Conservation (phyloP, 257 asterid species). For the Avicennia marina region DNA sequence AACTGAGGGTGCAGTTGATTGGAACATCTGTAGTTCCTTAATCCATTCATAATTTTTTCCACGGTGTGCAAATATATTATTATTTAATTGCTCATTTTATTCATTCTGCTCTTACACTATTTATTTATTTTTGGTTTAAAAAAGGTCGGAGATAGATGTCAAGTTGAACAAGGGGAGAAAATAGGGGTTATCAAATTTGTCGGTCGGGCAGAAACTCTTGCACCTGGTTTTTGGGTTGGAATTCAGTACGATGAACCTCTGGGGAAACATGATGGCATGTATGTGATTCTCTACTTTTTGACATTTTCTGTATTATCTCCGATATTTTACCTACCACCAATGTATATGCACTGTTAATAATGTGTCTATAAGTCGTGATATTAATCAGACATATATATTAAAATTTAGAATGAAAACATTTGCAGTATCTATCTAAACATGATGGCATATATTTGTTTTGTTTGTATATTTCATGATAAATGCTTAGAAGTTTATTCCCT, state of each 20-base stretch:
- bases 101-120: conserved; percentile 8
- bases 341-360: background rate
- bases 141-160: conserved; percentile 91
- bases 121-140: conserved; percentile 7
- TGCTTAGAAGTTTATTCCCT: too few relatives aligned
- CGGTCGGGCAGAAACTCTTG: conserved; percentile 80
- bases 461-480: too few relatives aligned
- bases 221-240: conserved; percentile 94
- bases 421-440: too few relatives aligned
- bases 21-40: background rate
- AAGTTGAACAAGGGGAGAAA: conserved; percentile 89
- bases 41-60: background rate
- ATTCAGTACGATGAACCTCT: conserved; percentile 87
- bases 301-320: background rate
- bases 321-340: background rate
- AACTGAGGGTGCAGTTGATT: background rate
- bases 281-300: conserved; percentile 27
- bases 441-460: too few relatives aligned
- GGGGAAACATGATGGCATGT: conserved; percentile 96
- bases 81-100: conserved; percentile 10
- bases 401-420: too few relatives aligned
- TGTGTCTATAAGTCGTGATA: background rate
- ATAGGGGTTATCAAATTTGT: conserved; percentile 81
- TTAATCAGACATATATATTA: too few relatives aligned
- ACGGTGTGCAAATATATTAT: background rate